Evolutionary conservation across 1,284 basidiomycete species (phyloP), one percentile per base, ranked within the genome.

Genomic region (Ceratobasidium sp.): DNA sequence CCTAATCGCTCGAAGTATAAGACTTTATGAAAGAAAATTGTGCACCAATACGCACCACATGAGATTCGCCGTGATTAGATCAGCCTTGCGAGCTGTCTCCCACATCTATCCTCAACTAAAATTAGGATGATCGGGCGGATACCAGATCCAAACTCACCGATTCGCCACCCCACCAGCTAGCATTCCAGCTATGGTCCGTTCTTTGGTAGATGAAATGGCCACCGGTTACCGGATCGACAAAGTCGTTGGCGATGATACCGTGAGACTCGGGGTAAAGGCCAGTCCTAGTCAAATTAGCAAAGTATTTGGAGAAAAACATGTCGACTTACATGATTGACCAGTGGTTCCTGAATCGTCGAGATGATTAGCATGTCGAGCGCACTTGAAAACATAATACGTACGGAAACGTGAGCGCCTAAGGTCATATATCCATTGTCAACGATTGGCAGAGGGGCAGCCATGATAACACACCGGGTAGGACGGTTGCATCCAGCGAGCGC

Each of bases 201-300:
- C 85, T 83, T 75, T 90, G 91, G 79, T 95, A 94, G 75, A 88
- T 85, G 79, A 95, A 95, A 77, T 89, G 88, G 19, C 83, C 82
- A 34, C 86, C 78, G 0, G 85, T 84, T 5, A 80, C 80, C 0
- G 92, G 94, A 80, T 95, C 93, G 87, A 89, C 95, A 80, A 98
- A 98, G 79, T 94, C 92, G 80, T 98, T 98, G 14, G 90, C 95
- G 13, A 98, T 87, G 68, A 98, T 96, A 5, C 95, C 96, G 80
- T 95, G 93, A 24, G 90, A 91, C 80, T 95, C 93, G 0, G 92
- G 92, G 80, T 95, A 89, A 0, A 96, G 85, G 1, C 94, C 94
- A 22, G 94, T 96, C 89, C 92, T 93, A 76, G 46, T 64, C n/a
- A 31, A 68, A 24, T 62, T 14, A 39, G 46, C 22, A 56, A 39